Evolutionary conservation across 2,329 filamentous ascomycete genomes (phyloP).

Genomic region (Blastomyces parvus): DNA sequence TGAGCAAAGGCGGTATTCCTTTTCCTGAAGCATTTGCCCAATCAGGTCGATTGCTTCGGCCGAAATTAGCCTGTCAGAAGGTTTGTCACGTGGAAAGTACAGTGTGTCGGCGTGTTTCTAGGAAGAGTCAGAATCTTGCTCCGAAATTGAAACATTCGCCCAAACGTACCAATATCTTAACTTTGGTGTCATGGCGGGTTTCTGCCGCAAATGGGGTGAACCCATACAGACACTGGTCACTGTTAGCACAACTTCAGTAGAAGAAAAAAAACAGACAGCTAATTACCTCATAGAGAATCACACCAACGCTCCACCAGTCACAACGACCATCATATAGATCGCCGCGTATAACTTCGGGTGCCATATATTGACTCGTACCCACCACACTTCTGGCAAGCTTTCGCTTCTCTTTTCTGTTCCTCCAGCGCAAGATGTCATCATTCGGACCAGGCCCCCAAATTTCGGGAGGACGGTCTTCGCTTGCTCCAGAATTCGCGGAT

Average conservation of each 20-base stretch:
- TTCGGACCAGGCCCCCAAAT: constrained; percentile 20
- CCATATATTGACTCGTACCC: constrained; percentile 97
- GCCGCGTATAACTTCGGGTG: constrained; percentile 79
- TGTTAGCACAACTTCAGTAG: neutral
- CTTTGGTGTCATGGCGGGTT: constrained; percentile 72
- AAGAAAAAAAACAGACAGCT: neutral
- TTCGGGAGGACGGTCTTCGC: constrained; percentile 33
- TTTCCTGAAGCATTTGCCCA: constrained; percentile 59
- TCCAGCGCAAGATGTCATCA: constrained; percentile 57
- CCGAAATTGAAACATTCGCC: neutral
- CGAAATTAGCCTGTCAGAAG: constrained; percentile 51
- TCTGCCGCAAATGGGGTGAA: constrained; percentile 82
- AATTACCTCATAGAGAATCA: constrained; percentile 74
- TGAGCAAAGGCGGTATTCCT: constrained; percentile 66
- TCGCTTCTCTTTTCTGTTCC: constrained; percentile 59
- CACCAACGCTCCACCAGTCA: constrained; percentile 93
- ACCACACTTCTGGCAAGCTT: constrained; percentile 75
- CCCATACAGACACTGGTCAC: constrained; percentile 67
- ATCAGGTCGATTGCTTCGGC: constrained; percentile 69
- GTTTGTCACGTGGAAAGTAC: constrained; percentile 53
- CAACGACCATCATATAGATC: constrained; percentile 82
- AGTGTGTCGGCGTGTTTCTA: constrained; percentile 63
- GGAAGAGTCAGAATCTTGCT: constrained; percentile 7
- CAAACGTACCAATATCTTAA: constrained; percentile 63
- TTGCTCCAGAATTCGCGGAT: constrained; percentile 10